Evolutionary conservation across 2,329 filamentous ascomycete genomes (phyloP).

Genomic region (Colletotrichum melonis): DNA sequence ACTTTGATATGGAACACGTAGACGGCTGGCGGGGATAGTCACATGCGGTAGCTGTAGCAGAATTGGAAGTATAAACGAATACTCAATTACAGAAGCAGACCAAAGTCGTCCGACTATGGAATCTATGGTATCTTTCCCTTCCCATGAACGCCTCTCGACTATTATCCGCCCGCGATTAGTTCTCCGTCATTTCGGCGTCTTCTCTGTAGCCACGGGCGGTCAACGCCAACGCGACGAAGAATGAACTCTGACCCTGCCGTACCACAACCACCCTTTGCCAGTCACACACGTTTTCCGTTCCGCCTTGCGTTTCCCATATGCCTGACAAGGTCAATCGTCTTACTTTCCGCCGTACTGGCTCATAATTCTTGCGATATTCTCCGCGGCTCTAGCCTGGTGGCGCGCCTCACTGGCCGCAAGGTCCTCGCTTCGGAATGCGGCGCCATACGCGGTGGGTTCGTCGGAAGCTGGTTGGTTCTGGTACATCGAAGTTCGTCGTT

Average conservation of each 20-base stretch:
- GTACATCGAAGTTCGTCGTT: not conserved
- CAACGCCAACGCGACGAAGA: not conserved
- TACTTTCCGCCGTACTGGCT: not conserved
- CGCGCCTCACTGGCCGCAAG: not conserved
- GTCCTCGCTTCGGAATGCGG: not conserved
- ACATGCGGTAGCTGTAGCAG: not conserved
- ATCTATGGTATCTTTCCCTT: not conserved
- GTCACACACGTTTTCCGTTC: not conserved
- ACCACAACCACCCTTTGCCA: not conserved
- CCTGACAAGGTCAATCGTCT: too few relatives aligned
- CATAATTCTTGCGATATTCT: not conserved
- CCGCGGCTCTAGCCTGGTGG: not conserved
- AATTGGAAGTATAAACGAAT: not conserved
- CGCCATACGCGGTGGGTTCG: conserved; percentile 1
- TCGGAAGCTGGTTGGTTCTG: not conserved
- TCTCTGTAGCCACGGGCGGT: not conserved
- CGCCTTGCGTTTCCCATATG: too few relatives aligned
- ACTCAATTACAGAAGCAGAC: not conserved
- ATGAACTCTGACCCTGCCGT: not conserved
- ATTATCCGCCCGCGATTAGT: not conserved
- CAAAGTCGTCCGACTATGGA: not conserved
- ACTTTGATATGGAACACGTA: not conserved
- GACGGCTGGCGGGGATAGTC: not conserved
- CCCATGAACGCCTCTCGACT: not conserved
- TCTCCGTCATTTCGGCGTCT: not conserved